Base-by-base conservation (phyloP, 2,329 filamentous ascomycete genomes). In the Colletotrichum chrysophilum region DNA sequence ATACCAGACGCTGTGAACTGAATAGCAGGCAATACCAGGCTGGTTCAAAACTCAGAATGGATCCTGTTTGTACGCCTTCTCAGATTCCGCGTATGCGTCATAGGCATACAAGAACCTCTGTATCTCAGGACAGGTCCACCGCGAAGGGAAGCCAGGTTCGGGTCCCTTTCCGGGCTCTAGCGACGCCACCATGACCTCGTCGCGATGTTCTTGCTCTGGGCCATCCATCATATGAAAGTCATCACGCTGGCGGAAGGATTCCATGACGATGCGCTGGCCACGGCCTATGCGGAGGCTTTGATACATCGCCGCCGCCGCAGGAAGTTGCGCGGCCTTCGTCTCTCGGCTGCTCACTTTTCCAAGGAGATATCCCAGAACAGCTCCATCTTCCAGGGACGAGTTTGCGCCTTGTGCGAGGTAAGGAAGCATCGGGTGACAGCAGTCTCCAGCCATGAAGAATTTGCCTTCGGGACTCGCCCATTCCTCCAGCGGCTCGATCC, bases 391-490 rank as follows among this genome's bases (percentile, higher is more conserved):
- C 7, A 76, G 52, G 7, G 74, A 76, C 16, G 74, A 76, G 52
- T 76, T 76, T 1, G 85, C 87, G 6, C 88, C 87, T 75, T 88
- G 86, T 0, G 87, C 87, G 28, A 89, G 81, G 74, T 89, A 89
- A 0, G 88, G 88, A 6, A 89, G 83, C 80, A 88, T 88, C 0
- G 87, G 86, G 78, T 89, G 87, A 71, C 84, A 86, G 14, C 83
- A 80, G 71, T 89, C 87, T 4, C 87, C 87, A 4, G 88, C 80
- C 34, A 89, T 80, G 24, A 82, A 82, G 14, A 83, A 85, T 36
- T 83, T 85, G n/a, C 85, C 85, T 2, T 78, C 79, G 0, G 82
- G 80, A 76, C 86, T 84, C 0, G 84, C 82, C 87, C 87, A 89
- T 9, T 80, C 79, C 2, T 81, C 78, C 48, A 89, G 80, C 30